A percentile compares a stretch with the other conserved stretches of the same genome.
Conservation (phyloP, 2,329 filamentous ascomycete genomes). For the Cordyceps farinosa region DNA sequence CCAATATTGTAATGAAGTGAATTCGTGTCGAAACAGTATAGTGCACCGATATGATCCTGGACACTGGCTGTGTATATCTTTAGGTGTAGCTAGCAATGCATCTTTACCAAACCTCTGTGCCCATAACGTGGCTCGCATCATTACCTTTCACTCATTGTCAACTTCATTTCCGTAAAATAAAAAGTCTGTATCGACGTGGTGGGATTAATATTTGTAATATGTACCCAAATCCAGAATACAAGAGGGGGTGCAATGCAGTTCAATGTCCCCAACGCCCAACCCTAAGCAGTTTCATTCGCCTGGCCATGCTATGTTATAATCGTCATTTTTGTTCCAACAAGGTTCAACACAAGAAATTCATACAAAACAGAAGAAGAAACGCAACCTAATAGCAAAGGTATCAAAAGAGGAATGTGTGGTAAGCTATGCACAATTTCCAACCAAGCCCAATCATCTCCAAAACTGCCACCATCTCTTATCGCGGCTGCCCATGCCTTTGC, state of each 20-base stretch:
- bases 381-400: background rate
- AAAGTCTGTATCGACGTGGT: too few relatives aligned
- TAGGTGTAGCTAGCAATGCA: slow-evolving; percentile 13
- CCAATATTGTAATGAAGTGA: background rate
- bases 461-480: slow-evolving; percentile 55
- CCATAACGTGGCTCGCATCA: too few relatives aligned
- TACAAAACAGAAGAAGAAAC: background rate
- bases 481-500: slow-evolving; percentile 36
- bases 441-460: slow-evolving; percentile 42
- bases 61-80: slow-evolving; percentile 12
- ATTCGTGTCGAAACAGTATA: background rate
- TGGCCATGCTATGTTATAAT: slow-evolving; percentile 1
- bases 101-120: background rate
- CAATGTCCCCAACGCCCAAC: slow-evolving; percentile 8
- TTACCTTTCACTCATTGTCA: too few relatives aligned
- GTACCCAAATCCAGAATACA: background rate
- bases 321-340: slow-evolving; percentile 1
- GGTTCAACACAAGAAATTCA: background rate
- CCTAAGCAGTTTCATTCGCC: slow-evolving; percentile 2
- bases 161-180: too few relatives aligned
- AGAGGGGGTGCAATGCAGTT: background rate
- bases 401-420: background rate
- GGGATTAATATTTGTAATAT: background rate
- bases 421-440: background rate
- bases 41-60: slow-evolving; percentile 17